phyloP scores from a whole-genome alignment of 495 filamentous ascomycete genomes.

The Elasticomyces elasticus region DNA sequence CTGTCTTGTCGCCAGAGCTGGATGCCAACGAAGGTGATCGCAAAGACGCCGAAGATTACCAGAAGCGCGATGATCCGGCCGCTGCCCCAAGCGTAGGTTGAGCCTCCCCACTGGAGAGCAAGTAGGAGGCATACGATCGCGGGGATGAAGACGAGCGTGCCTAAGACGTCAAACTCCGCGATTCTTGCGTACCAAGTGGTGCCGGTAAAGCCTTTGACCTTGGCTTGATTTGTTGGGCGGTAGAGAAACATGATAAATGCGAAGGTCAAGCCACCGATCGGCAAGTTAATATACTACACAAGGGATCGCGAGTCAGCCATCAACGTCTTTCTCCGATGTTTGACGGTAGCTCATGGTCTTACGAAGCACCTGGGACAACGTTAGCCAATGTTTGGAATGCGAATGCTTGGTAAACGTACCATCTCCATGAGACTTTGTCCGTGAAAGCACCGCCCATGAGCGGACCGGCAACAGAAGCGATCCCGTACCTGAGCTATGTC shows the following conservation, averaged over 20 bases:
- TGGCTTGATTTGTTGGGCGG: constrained; percentile 19
- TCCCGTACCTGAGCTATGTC: too few species aligned
- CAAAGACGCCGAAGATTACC: constrained; percentile 38
- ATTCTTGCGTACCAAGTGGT: constrained; percentile 23
- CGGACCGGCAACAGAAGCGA: constrained; percentile 47
- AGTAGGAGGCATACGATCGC: constrained; percentile 45
- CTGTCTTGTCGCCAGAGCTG: constrained; percentile 25
- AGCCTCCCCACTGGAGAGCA: constrained; percentile 53
- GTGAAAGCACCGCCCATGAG: constrained; percentile 33
- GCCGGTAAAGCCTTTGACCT: constrained; percentile 7
- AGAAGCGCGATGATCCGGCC: constrained; percentile 45
- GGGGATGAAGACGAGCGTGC: constrained; percentile 41
- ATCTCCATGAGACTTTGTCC: constrained; percentile 55
- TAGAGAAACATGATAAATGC: constrained; percentile 33
- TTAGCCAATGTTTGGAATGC: neutral
- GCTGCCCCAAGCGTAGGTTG: constrained; percentile 43
- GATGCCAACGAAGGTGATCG: constrained; percentile 37
- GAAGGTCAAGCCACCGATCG: constrained; percentile 31
- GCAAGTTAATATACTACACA: constrained; percentile 34
- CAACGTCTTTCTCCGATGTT: too few species aligned
- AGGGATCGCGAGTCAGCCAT: too few species aligned
- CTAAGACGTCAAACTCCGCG: constrained; percentile 30
- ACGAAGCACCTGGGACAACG: too few species aligned
- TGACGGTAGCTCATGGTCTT: too few species aligned
- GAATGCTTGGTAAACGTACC: constrained; percentile 28